Percentiles rank a stretch among this genome's conserved stretches.
Evolutionary conservation across 2,329 filamentous ascomycete species (phyloP).

Genomic region (Cladosporium sp.): DNA sequence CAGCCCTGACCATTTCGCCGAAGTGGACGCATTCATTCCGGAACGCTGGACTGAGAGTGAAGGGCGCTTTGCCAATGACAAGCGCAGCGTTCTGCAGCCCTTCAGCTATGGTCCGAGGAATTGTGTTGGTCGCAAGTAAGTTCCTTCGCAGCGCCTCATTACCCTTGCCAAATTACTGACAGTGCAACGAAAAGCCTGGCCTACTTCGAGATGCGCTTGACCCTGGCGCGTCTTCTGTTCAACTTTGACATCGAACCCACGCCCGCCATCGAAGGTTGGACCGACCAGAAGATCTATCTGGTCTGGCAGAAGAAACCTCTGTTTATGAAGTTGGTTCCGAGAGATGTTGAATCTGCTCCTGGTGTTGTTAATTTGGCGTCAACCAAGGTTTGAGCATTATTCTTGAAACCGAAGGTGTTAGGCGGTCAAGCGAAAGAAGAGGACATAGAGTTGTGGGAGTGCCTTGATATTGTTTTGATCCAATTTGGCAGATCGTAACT

Average conservation of each 20-base stretch:
- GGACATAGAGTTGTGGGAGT: no score
- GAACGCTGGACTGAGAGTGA: conserved; percentile 39
- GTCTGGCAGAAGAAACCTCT: neutral
- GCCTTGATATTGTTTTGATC: neutral
- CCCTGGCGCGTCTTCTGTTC: conserved; percentile 41
- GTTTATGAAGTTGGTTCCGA: neutral
- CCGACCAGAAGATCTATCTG: neutral
- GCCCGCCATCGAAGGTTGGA: neutral
- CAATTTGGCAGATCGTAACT: neutral
- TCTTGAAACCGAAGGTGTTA: neutral
- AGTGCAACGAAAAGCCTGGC: conserved; percentile 24
- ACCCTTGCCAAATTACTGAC: neutral
- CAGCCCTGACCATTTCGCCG: conserved; percentile 31
- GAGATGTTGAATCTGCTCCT: neutral
- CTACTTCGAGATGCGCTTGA: conserved; percentile 39
- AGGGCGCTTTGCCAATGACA: conserved; percentile 27
- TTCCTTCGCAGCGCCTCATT: neutral
- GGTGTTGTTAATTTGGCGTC: neutral
- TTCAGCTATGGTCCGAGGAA: conserved; percentile 39
- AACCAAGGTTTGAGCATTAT: neutral
- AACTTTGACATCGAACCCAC: conserved; percentile 36
- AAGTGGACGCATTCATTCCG: conserved; percentile 34
- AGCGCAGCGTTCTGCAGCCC: conserved; percentile 28
- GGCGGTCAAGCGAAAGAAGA: neutral
- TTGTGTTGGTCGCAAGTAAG: conserved; percentile 37